Conservation (phyloP, 2,329 filamentous ascomycete genomes). For the Neopestalotiopsis sp. region DNA sequence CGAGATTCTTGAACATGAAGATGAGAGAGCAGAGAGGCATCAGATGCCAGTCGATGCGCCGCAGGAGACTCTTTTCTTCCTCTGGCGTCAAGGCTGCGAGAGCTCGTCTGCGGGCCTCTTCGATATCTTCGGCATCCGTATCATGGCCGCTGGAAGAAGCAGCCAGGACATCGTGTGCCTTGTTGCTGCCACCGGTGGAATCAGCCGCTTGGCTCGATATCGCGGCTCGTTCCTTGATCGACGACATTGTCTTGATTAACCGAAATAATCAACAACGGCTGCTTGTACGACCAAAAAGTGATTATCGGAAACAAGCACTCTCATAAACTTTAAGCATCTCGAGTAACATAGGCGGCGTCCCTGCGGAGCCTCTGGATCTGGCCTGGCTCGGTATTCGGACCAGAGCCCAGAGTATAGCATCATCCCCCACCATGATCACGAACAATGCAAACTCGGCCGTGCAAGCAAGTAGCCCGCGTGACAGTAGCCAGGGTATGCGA, state of each 20-base stretch:
- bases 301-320: neutral
- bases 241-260: neutral
- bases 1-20: constrained; percentile 47
- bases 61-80: constrained; percentile 51
- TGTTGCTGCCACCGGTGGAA: constrained; percentile 9
- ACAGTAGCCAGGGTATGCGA: neutral
- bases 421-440: constrained; percentile 19
- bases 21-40: constrained; percentile 46
- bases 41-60: constrained; percentile 48
- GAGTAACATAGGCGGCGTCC: neutral
- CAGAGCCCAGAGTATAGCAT: constrained; percentile 12
- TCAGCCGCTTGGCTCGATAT: constrained; percentile 12
- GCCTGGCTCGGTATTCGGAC: neutral
- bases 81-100: constrained; percentile 37
- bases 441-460: constrained; percentile 1
- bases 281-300: neutral
- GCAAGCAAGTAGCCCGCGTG: neutral
- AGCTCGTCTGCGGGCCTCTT: neutral
- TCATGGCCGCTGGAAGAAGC: neutral
- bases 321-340: neutral
- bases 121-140: neutral
- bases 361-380: neutral
- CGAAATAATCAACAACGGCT: neutral
- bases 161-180: neutral
- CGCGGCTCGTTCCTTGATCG: constrained; percentile 2